These are phyloP conservation scores for Laguncularia racemosa DNA, from an alignment of 345 rosid species.

Conservation along the genomic window DNA sequence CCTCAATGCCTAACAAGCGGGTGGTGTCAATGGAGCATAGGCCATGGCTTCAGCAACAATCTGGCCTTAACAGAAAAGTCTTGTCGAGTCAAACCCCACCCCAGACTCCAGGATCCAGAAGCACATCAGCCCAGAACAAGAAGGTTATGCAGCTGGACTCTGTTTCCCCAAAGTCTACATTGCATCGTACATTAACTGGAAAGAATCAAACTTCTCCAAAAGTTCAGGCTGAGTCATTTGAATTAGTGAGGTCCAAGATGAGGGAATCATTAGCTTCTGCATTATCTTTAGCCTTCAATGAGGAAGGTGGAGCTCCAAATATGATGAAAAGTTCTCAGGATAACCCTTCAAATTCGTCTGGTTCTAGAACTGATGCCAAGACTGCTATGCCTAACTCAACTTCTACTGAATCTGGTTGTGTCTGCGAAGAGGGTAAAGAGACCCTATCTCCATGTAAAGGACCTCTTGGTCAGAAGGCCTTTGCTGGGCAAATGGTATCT, in stretches of 20 bases:
- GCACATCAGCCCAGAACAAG: slow-evolving; percentile 32
- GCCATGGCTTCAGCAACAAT: slow-evolving; percentile 71
- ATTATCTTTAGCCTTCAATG: slow-evolving; percentile 53
- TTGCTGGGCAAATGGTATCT: slow-evolving; percentile 13
- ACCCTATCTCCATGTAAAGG: slow-evolving; percentile 16
- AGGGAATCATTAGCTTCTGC: slow-evolving; percentile 78
- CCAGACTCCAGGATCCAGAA: slow-evolving; percentile 31
- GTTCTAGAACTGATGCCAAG: slow-evolving; percentile 16
- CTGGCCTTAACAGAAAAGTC: slow-evolving; percentile 23
- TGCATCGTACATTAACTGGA: slow-evolving; percentile 18
- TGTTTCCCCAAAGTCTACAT: slow-evolving; percentile 32
- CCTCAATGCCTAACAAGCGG: slow-evolving; percentile 41
- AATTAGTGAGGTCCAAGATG: slow-evolving; percentile 72
- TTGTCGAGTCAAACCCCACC: slow-evolving; percentile 28
- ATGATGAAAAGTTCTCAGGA: slow-evolving; percentile 27
- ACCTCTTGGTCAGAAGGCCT: slow-evolving; percentile 11
- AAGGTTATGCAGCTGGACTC: slow-evolving; percentile 29
- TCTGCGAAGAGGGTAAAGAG: slow-evolving; percentile 18
- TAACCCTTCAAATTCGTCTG: slow-evolving; percentile 21
- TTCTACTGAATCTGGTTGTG: slow-evolving; percentile 12
- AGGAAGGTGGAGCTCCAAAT: slow-evolving; percentile 24
- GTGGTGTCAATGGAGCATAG: slow-evolving; percentile 50
- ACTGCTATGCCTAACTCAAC: slow-evolving; percentile 13
- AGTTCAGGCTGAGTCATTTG: slow-evolving; percentile 36
- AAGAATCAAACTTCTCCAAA: slow-evolving; percentile 39